Evolutionary conservation across 2,329 filamentous ascomycete genomes (phyloP).

Genomic region (Aureobasidium sp.): DNA sequence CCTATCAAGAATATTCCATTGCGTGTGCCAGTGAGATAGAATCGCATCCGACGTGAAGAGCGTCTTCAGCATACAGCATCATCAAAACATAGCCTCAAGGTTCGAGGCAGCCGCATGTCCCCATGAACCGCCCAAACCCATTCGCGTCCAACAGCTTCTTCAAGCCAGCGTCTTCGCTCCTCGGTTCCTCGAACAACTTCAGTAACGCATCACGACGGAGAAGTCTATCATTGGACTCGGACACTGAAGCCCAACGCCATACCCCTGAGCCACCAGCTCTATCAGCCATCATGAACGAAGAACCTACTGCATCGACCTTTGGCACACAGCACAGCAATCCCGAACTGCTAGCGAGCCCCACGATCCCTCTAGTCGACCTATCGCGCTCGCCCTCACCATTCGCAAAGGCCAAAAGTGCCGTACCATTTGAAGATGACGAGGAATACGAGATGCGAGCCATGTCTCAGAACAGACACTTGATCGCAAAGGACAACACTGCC

Average conservation of each 20-base stretch:
- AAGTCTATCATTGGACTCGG: conserved; percentile 31
- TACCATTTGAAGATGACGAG: conserved; percentile 43
- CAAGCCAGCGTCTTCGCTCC: conserved; percentile 34
- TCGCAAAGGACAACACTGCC: conserved; percentile 31
- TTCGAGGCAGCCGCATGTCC: neutral
- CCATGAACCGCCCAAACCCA: conserved; percentile 22
- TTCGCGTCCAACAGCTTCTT: conserved; percentile 28
- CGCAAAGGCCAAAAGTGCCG: conserved; percentile 35
- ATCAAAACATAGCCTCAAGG: neutral
- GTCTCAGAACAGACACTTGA: conserved; percentile 33
- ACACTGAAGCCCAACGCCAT: conserved; percentile 25
- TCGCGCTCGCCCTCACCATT: conserved; percentile 40
- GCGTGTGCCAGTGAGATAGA: neutral
- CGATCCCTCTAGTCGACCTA: conserved; percentile 41
- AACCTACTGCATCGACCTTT: neutral
- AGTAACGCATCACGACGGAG: conserved; percentile 14
- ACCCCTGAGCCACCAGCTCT: conserved; percentile 16
- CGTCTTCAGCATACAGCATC: neutral
- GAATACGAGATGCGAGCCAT: conserved; percentile 31
- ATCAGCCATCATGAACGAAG: conserved; percentile 4
- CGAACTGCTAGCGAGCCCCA: conserved; percentile 19
- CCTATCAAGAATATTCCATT: neutral
- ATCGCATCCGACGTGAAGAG: neutral
- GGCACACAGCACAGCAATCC: conserved; percentile 23
- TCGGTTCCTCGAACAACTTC: conserved; percentile 23